These are phyloP conservation scores for Diphasiastrum complanatum DNA, from an alignment of 83 land plant genomes.

Conservation along the genomic window DNA sequence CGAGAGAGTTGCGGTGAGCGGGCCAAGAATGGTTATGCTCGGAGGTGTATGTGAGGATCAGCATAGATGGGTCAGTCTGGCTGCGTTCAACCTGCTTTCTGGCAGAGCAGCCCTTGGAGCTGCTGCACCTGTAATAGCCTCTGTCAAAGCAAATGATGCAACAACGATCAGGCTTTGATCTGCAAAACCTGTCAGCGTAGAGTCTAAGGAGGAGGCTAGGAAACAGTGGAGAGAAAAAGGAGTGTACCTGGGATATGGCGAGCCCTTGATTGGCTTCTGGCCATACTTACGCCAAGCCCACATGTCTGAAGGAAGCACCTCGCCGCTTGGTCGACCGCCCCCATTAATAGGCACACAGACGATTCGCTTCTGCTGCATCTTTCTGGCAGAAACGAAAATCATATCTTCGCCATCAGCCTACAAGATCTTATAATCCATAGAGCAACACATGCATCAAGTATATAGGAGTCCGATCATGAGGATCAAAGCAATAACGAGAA, in stretches of 20 bases:
- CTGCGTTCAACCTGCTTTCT: slow-evolving; percentile 22
- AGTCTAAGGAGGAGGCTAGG: background rate
- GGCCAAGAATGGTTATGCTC: slow-evolving; percentile 28
- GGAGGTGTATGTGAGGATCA: slow-evolving; percentile 20
- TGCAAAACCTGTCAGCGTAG: background rate
- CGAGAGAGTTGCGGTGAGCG: slow-evolving; percentile 20
- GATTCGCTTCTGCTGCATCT: slow-evolving; percentile 17
- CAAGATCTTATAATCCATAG: too few species aligned
- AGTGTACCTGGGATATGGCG: slow-evolving; percentile 21
- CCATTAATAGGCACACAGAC: slow-evolving; percentile 5
- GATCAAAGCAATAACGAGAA: too few species aligned
- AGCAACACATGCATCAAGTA: too few species aligned
- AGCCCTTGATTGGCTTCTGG: slow-evolving; percentile 20
- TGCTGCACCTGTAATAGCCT: slow-evolving; percentile 26
- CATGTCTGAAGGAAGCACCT: slow-evolving; percentile 15
- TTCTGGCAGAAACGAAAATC: too few species aligned
- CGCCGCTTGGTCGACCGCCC: slow-evolving; percentile 8
- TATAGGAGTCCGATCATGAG: too few species aligned
- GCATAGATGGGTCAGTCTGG: slow-evolving; percentile 17
- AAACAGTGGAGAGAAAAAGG: background rate
- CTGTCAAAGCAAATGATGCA: slow-evolving; percentile 6
- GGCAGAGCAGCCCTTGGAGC: slow-evolving; percentile 23
- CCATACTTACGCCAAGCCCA: slow-evolving; percentile 22
- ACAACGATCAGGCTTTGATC: background rate
- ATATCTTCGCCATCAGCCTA: too few species aligned